Base-by-base conservation (phyloP, 1,284 basidiomycete species). In the Ceratobasidium sp. region DNA sequence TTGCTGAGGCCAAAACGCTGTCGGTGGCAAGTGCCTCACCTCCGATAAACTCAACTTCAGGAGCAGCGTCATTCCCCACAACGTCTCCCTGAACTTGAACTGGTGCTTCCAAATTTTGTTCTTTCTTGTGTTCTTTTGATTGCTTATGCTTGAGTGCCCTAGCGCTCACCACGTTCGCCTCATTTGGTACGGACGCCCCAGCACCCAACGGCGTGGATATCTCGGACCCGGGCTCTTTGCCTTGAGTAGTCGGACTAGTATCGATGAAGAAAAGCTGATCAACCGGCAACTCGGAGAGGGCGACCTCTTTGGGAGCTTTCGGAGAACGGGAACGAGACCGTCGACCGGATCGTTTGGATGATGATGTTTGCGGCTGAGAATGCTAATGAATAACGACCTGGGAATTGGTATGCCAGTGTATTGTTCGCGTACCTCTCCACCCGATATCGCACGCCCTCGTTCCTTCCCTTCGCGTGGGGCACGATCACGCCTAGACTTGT, bases 211-310 rank as follows among this genome's bases (percentile, higher is more conserved):
- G 36, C 12, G 57, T 59, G 39, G 57, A 23, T 23, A 14, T 39
- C 23, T 59, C 57, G 23, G 34, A 10, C 21, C 36, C 39, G 32
- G 57, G 32, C 26, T 59, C 57, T 28, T 59, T 59, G 57, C 36
- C 36, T 59, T 59, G 36, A 10, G 39, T 34, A 18, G 12, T 41
- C 18, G 64, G 52, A 12, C 64, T 52, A 21, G 64, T 69, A 39
- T 69, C 64, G 23, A 69, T 48, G 30, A 69, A 69, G 41, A 53
- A 69, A 23, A 69, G 52, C 52, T 69, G 50, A 41, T 69, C 64
- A 18, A 69, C 50, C 23, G 64, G 50, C 32, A 69, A 26, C 52
- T 69, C 64, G n/a, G 64, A 69, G 3, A 69, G 36, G 16, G 64
- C 21, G 10, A 57, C 28, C 28, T 69, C 64, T 39, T 36, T 28